These are phyloP conservation scores for Neolentinus lepideus DNA, from an alignment of 1,284 basidiomycete species.

Conservation along the genomic window DNA sequence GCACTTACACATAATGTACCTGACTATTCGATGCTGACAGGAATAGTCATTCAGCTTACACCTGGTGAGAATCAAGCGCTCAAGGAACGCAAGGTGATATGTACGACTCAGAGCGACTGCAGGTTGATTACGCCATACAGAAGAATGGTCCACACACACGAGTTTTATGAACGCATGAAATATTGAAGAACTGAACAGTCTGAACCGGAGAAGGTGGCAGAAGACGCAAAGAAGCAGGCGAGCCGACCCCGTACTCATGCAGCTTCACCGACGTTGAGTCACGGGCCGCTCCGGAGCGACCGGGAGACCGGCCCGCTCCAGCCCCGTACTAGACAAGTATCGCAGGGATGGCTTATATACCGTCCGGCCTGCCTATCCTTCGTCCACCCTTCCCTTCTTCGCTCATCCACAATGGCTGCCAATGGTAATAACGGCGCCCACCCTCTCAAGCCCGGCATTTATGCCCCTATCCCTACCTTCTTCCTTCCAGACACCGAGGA, in stretches of 20 bases:
- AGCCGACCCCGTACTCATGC: background rate
- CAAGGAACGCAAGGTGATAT: no score
- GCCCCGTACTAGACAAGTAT: background rate
- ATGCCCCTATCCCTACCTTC: slow-evolving; percentile 83
- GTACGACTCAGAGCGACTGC: no score
- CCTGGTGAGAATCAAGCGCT: no score
- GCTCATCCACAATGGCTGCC: slow-evolving; percentile 26
- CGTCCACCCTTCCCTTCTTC: background rate
- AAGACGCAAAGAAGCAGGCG: background rate
- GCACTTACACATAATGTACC: no score
- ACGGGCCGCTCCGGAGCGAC: background rate
- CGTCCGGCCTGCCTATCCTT: background rate
- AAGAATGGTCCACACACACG: no score
- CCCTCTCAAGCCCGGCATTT: slow-evolving; percentile 72
- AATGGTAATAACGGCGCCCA: slow-evolving; percentile 22
- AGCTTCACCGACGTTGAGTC: background rate
- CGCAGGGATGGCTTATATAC: background rate
- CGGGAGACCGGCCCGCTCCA: background rate
- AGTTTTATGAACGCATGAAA: background rate
- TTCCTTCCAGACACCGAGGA: slow-evolving; percentile 74
- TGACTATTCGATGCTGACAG: no score
- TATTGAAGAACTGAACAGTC: background rate
- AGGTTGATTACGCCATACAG: no score
- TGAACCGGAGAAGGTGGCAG: background rate
- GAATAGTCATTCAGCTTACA: no score